Evolutionary conservation across 2,329 filamentous ascomycete genomes (phyloP).

Genomic region (Fusarium liriodendri): DNA sequence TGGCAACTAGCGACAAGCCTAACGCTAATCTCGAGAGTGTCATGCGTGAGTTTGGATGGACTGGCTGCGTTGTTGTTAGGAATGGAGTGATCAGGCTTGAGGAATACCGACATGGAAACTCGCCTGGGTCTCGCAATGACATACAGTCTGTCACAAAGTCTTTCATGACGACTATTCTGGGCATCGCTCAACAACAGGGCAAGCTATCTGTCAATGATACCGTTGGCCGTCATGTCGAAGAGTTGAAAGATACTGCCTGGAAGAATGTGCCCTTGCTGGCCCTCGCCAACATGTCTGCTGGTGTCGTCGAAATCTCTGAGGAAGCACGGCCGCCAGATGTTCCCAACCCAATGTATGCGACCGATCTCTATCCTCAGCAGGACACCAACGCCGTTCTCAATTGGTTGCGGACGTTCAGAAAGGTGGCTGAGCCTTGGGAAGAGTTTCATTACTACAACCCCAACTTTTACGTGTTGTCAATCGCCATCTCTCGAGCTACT

Average conservation of each 20-base stretch:
- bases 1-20: not conserved
- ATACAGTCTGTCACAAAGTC: slow-evolving; percentile 32
- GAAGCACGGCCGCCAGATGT: slow-evolving; percentile 23
- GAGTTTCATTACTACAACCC: slow-evolving; percentile 40
- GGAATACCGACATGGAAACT: slow-evolving; percentile 32
- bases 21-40: slow-evolving; percentile 8
- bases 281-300: slow-evolving; percentile 29
- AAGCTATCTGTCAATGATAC: slow-evolving; percentile 23
- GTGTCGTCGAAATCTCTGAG: slow-evolving; percentile 26
- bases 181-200: slow-evolving; percentile 25
- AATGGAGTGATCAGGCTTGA: slow-evolving; percentile 15
- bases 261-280: slow-evolving; percentile 28
- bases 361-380: slow-evolving; percentile 25
- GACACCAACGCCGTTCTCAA: slow-evolving; percentile 21
- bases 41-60: slow-evolving; percentile 25
- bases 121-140: slow-evolving; percentile 22
- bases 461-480: slow-evolving; percentile 28
- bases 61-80: slow-evolving; percentile 25
- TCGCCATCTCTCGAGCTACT: slow-evolving; percentile 24
- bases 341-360: slow-evolving; percentile 32
- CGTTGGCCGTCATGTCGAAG: slow-evolving; percentile 22
- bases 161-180: slow-evolving; percentile 20
- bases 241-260: slow-evolving; percentile 27
- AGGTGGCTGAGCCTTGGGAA: slow-evolving; percentile 32
- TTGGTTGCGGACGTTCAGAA: slow-evolving; percentile 26